Evolutionary conservation across 2,329 filamentous ascomycete genomes (phyloP).

Genomic region (Fonsecaea erecta): DNA sequence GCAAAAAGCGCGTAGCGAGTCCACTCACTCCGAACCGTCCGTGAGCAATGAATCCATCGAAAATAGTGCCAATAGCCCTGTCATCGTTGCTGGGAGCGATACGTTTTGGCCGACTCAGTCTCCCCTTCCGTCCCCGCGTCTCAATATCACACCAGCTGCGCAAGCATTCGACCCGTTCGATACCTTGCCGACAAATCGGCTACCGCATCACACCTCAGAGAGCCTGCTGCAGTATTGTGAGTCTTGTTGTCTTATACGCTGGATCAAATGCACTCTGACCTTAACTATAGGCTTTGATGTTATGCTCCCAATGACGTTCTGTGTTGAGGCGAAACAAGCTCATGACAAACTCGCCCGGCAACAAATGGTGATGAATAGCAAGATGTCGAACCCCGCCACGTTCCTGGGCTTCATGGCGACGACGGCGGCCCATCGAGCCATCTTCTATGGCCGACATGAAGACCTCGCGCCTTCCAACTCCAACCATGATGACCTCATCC

Average conservation of each 20-base stretch:
- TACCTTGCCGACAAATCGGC: slow-evolving; percentile 40
- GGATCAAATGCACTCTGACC: slow-evolving; percentile 11
- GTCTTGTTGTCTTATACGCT: slow-evolving; percentile 18
- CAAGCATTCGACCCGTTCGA: slow-evolving; percentile 45
- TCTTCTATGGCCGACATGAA: slow-evolving; percentile 39
- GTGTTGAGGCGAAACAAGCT: slow-evolving; percentile 40
- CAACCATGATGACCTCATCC: slow-evolving; percentile 35
- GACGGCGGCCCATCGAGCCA: slow-evolving; percentile 47
- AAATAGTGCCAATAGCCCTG: neutral
- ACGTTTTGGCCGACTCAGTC: neutral
- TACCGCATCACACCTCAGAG: slow-evolving; percentile 39
- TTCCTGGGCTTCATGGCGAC: slow-evolving; percentile 49
- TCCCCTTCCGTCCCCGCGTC: slow-evolving; percentile 5
- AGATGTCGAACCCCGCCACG: slow-evolving; percentile 44
- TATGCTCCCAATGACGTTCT: slow-evolving; percentile 48
- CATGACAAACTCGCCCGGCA: slow-evolving; percentile 37
- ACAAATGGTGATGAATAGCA: slow-evolving; percentile 41
- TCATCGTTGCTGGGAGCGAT: neutral
- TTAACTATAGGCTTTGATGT: slow-evolving; percentile 41
- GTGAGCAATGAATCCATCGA: slow-evolving; percentile 18
- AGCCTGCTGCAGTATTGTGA: slow-evolving; percentile 44
- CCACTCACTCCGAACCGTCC: slow-evolving; percentile 22
- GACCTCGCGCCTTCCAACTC: slow-evolving; percentile 35
- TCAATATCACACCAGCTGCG: slow-evolving; percentile 33
- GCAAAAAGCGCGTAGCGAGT: slow-evolving; percentile 10